Evolutionary conservation across 2,329 filamentous ascomycete genomes (phyloP).

Genomic region (Diaporthe batatas): DNA sequence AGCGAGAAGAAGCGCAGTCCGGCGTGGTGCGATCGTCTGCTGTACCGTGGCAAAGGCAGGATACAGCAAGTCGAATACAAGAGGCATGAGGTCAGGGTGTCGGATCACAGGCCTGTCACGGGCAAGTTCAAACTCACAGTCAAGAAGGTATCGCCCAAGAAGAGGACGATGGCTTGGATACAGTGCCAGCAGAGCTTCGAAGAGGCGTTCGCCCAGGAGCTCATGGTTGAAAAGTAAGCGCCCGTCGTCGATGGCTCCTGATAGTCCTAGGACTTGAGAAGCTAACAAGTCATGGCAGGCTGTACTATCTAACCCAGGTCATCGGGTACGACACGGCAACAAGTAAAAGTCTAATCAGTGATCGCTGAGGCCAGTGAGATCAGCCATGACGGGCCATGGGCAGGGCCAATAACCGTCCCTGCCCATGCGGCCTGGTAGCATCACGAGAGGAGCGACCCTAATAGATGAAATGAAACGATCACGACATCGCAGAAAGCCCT

Average conservation of each 20-base stretch:
- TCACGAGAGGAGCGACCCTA: constrained; percentile 32
- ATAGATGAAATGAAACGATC: constrained; percentile 32
- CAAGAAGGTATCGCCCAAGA: constrained; percentile 81
- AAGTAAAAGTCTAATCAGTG: constrained; percentile 61
- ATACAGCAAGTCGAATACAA: constrained; percentile 91
- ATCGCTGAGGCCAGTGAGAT: constrained; percentile 49
- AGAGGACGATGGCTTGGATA: constrained; percentile 76
- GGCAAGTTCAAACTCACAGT: constrained; percentile 85
- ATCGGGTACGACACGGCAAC: constrained; percentile 69
- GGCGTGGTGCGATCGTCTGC: constrained; percentile 94
- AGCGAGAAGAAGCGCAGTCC: constrained; percentile 95
- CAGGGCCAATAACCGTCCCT: background rate
- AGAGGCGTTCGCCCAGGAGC: constrained; percentile 76
- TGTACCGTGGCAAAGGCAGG: constrained; percentile 86
- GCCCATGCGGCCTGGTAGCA: background rate
- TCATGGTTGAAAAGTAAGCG: constrained; percentile 82
- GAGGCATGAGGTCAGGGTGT: constrained; percentile 89
- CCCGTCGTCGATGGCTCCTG: background rate
- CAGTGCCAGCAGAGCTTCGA: constrained; percentile 82
- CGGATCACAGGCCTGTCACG: constrained; percentile 93
- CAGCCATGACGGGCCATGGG: background rate
- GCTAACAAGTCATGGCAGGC: constrained; percentile 53
- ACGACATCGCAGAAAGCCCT: constrained; percentile 13
- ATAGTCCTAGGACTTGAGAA: background rate
- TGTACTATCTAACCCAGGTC: constrained; percentile 63